Conservation (phyloP, 768 basidiomycete species). For the Cantharellus anzutake region DNA sequence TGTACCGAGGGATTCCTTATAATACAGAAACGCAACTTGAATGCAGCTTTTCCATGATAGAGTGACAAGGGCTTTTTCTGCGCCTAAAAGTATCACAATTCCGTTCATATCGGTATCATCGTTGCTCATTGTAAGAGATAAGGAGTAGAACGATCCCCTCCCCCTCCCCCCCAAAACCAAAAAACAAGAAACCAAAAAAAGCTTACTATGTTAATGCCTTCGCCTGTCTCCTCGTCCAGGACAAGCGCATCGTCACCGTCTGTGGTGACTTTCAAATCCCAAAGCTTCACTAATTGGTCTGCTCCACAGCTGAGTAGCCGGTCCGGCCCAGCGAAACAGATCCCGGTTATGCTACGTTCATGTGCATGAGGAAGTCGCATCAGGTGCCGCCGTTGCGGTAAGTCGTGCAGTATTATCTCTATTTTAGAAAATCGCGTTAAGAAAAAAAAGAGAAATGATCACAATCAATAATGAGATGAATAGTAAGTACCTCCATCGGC, state of each 20-base stretch:
- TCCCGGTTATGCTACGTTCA: conserved; percentile 68
- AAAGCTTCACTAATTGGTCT: conserved; percentile 67
- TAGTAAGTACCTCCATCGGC: conserved; percentile 85
- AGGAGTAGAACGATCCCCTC: neutral
- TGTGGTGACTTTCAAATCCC: conserved; percentile 27
- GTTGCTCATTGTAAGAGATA: neutral
- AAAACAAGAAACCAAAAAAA: conserved; percentile 12
- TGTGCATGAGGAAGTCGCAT: conserved; percentile 50
- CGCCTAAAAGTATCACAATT: conserved; percentile 7
- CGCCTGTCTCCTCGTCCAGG: conserved; percentile 4
- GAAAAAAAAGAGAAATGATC: neutral
- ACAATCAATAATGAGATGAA: neutral
- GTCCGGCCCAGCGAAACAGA: conserved; percentile 49
- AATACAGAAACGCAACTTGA: conserved; percentile 43
- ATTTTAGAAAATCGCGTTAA: neutral
- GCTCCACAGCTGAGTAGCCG: conserved; percentile 62
- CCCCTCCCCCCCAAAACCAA: neutral
- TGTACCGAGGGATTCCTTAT: neutral
- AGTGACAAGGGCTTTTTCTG: conserved; percentile 46
- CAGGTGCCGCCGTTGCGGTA: conserved; percentile 36
- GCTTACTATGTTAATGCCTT: conserved; percentile 10
- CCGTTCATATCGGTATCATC: neutral
- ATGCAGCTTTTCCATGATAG: conserved; percentile 71
- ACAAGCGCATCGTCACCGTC: conserved; percentile 13
- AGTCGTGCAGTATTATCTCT: conserved; percentile 79